Evolutionary conservation across 176 grass and related monocot species (phyloP).

Genomic region (Musa acuminata): DNA sequence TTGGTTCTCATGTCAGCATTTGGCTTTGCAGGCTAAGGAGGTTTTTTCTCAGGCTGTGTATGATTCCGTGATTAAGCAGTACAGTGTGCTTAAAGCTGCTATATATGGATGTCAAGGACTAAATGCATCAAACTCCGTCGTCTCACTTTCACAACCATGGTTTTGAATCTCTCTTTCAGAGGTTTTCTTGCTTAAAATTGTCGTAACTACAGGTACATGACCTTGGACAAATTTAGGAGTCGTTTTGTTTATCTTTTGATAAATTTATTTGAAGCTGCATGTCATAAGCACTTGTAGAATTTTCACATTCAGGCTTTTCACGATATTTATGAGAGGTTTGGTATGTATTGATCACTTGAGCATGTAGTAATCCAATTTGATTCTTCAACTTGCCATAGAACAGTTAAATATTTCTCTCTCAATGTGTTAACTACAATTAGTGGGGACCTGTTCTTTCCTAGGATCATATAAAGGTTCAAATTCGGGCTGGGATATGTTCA

Average conservation of each 20-base stretch:
- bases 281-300: too few species aligned
- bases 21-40: constrained; percentile 40
- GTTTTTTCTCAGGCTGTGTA: constrained; percentile 54
- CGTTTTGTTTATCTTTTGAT: not conserved
- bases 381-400: too few species aligned
- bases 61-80: constrained; percentile 58
- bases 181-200: constrained; percentile 11
- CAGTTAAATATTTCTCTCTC: too few species aligned
- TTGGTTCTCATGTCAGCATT: not conserved
- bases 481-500: too few species aligned
- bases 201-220: not conserved
- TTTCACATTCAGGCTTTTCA: too few species aligned
- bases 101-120: constrained; percentile 45
- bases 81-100: constrained; percentile 64
- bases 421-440: too few species aligned
- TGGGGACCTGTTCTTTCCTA: too few species aligned
- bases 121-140: constrained; percentile 31
- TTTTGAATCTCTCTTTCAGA: constrained; percentile 23
- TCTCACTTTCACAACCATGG: constrained; percentile 90
- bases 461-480: too few species aligned
- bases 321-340: too few species aligned
- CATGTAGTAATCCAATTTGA: too few species aligned
- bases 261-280: not conserved
- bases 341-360: too few species aligned
- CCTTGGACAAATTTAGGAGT: not conserved